These are phyloP conservation scores for Colletotrichum lini DNA, from an alignment of 2,329 filamentous ascomycete genomes.

Conservation along the genomic window DNA sequence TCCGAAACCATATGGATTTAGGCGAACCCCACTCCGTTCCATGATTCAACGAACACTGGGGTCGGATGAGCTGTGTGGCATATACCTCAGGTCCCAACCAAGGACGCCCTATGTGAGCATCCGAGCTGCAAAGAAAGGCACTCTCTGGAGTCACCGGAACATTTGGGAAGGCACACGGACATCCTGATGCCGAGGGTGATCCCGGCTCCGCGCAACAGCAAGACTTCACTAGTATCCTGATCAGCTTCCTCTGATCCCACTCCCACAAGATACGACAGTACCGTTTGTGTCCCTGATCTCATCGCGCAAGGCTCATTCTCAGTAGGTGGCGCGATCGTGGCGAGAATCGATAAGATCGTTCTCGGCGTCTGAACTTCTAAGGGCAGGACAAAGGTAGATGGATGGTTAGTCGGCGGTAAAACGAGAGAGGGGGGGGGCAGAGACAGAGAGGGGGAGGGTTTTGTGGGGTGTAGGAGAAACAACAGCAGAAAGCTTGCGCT, in stretches of 20 bases:
- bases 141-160: too few species aligned
- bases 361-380: constrained; percentile 22
- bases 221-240: not conserved
- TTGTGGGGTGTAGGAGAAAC: constrained; percentile 27
- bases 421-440: not conserved
- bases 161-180: not conserved
- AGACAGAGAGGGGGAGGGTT: not conserved
- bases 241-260: not conserved
- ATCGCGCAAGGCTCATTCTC: constrained; percentile 18
- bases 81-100: constrained; percentile 3
- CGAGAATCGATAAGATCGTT: constrained; percentile 26
- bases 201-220: not conserved
- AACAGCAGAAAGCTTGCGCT: constrained; percentile 19
- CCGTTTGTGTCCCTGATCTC: constrained; percentile 23
- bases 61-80: constrained; percentile 23
- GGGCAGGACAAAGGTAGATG: constrained; percentile 9
- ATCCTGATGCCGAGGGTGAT: not conserved
- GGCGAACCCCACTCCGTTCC: constrained; percentile 6
- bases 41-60: not conserved
- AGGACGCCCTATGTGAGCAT: not conserved
- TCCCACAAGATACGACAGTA: not conserved
- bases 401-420: not conserved
- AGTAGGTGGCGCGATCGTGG: constrained; percentile 20
- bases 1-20: constrained; percentile 14
- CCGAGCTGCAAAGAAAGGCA: not conserved